A percentile compares a stretch with the other conserved stretches of the same genome.
Evolutionary conservation across 768 basidiomycete species (phyloP).

Genomic region (Lactifluus piperatus): DNA sequence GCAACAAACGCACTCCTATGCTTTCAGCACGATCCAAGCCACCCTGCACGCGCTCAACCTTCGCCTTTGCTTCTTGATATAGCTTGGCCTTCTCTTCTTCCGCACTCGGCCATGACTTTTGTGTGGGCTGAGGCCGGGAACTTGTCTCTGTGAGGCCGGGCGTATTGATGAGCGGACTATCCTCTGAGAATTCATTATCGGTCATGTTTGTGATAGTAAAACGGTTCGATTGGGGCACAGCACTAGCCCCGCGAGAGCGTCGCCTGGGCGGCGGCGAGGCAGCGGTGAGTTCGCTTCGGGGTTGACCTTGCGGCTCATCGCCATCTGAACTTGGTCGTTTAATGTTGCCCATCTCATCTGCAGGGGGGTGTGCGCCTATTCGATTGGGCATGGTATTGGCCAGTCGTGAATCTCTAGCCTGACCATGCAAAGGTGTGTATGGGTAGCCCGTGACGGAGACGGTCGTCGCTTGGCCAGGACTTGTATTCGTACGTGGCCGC

Average conservation of each 20-base stretch:
- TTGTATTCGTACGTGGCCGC: constrained; percentile 3
- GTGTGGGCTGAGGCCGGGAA: neutral
- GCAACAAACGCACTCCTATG: constrained; percentile 21
- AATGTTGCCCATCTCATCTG: constrained; percentile 16
- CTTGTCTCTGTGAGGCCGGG: constrained; percentile 1
- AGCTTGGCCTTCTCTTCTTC: constrained; percentile 39
- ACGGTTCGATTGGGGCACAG: constrained; percentile 24
- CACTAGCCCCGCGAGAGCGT: constrained; percentile 28
- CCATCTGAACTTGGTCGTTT: constrained; percentile 14
- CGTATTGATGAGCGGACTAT: constrained; percentile 29
- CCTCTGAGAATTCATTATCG: constrained; percentile 34
- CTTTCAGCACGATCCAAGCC: constrained; percentile 24
- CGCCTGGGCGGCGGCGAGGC: constrained; percentile 17
- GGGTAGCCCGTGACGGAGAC: neutral
- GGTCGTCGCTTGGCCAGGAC: neutral
- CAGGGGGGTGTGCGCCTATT: neutral
- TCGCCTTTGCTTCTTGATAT: constrained; percentile 34
- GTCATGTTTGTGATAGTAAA: constrained; percentile 37
- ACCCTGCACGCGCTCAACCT: constrained; percentile 34
- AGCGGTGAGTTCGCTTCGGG: constrained; percentile 6
- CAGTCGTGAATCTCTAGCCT: constrained; percentile 7
- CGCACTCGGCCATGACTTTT: constrained; percentile 26
- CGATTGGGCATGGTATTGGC: neutral
- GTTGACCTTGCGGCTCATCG: constrained; percentile 5
- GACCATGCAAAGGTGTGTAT: neutral